A percentile compares a stretch with the other conserved stretches of the same genome.
Conservation (phyloP, 345 rosid genomes). For the Hibiscus syriacus region DNA sequence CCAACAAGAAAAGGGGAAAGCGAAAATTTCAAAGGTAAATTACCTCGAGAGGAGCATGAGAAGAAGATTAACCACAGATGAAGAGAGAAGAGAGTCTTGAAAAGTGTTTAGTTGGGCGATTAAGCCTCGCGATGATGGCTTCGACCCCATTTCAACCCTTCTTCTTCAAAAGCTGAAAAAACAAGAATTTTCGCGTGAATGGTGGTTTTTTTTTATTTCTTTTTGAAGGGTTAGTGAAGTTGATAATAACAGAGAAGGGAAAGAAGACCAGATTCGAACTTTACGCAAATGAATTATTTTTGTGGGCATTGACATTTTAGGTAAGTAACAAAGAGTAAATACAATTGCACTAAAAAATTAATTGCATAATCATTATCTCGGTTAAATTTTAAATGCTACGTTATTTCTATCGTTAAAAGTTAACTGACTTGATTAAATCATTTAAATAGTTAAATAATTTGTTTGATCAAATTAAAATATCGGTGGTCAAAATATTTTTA, state of each 20-base stretch:
- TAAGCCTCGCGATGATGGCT: conserved; percentile 19
- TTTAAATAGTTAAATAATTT: no score
- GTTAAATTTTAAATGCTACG: no score
- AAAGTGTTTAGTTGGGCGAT: conserved; percentile 26
- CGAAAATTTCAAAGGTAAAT: background rate
- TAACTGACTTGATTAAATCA: no score
- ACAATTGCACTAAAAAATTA: no score
- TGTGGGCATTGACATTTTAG: no score
- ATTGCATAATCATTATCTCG: no score
- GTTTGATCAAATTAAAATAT: no score
- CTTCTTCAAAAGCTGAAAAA: background rate
- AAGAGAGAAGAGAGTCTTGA: conserved; percentile 29
- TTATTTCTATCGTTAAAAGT: no score
- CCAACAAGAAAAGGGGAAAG: background rate
- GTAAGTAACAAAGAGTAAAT: no score
- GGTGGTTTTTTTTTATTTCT: no score
- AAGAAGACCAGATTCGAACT: background rate
- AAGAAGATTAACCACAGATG: conserved; percentile 46
- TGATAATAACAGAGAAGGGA: background rate
- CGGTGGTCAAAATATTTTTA: no score
- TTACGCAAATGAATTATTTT: background rate
- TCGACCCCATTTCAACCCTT: conserved; percentile 36
- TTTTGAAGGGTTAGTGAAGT: background rate
- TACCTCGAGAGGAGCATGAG: conserved; percentile 41
- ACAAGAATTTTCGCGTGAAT: background rate